Conservation (phyloP, 371 early-diverging fungal species). For the Haplosporangium sp. region DNA sequence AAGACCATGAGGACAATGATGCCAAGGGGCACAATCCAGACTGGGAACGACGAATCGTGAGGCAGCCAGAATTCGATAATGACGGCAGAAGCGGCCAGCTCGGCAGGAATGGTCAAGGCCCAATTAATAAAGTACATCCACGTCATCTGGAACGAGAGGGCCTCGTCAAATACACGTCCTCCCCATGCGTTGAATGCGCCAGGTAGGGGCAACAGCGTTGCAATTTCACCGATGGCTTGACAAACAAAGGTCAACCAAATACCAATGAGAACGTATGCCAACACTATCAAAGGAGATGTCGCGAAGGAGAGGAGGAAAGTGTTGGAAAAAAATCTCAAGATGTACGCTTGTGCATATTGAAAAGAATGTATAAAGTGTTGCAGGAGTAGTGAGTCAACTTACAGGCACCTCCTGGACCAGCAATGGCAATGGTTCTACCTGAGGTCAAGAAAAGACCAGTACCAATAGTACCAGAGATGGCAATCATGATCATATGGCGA, state of each 20-base stretch:
- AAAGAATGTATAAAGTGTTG: not conserved
- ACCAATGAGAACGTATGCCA: slow-evolving; percentile 79
- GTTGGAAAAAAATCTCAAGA: not conserved
- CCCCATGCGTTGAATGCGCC: slow-evolving; percentile 89
- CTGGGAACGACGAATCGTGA: slow-evolving; percentile 58
- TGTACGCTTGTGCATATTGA: not conserved
- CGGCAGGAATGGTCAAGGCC: slow-evolving; percentile 85
- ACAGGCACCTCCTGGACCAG: slow-evolving; percentile 83
- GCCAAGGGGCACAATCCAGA: slow-evolving; percentile 69
- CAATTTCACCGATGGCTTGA: slow-evolving; percentile 89
- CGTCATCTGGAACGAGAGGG: slow-evolving; percentile 73
- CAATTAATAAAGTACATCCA: slow-evolving; percentile 84
- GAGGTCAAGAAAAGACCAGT: slow-evolving; percentile 91
- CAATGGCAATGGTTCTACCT: slow-evolving; percentile 77
- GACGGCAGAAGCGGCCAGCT: slow-evolving; percentile 81
- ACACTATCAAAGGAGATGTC: slow-evolving; percentile 50
- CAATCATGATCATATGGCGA: slow-evolving; percentile 86
- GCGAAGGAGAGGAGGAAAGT: not conserved
- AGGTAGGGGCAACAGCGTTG: slow-evolving; percentile 82
- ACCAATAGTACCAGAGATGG: slow-evolving; percentile 82
- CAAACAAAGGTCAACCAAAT: slow-evolving; percentile 82
- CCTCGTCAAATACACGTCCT: slow-evolving; percentile 83
- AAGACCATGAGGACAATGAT: slow-evolving; percentile 67
- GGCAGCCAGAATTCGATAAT: slow-evolving; percentile 82
- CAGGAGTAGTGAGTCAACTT: slow-evolving; percentile 4